Evolutionary conservation across 2,329 filamentous ascomycete species (phyloP).

Genomic region (Truncatella angustata): DNA sequence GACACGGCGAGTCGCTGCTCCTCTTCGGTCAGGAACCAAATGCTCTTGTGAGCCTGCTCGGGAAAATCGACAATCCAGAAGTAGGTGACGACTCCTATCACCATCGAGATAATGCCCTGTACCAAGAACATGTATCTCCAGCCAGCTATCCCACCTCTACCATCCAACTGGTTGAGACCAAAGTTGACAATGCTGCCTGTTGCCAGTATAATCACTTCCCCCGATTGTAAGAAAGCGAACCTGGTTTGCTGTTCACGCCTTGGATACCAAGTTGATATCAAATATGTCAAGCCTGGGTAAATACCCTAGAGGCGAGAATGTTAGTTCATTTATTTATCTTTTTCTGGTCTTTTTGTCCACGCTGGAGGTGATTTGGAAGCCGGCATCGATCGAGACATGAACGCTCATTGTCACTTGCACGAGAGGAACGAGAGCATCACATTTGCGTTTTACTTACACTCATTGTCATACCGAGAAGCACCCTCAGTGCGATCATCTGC

Average conservation of each 20-base stretch:
- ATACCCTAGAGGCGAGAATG: conserved; percentile 36
- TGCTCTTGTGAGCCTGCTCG: conserved; percentile 55
- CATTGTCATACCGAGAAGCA: conserved; percentile 65
- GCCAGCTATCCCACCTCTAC: conserved; percentile 52
- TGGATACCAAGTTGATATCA: conserved; percentile 60
- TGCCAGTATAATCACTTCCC: conserved; percentile 63
- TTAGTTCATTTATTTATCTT: no score
- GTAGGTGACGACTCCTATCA: conserved; percentile 60
- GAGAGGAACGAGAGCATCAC: not conserved
- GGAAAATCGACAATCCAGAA: conserved; percentile 73
- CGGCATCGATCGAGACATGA: no score
- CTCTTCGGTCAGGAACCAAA: conserved; percentile 53
- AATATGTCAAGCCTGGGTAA: conserved; percentile 49
- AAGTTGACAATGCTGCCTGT: conserved; percentile 68
- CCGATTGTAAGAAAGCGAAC: conserved; percentile 63
- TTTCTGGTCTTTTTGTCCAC: no score
- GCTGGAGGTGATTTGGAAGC: no score
- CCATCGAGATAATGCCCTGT: conserved; percentile 59
- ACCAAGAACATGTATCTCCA: conserved; percentile 72
- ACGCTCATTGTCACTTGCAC: no score
- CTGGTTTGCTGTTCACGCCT: conserved; percentile 64
- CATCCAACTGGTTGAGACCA: conserved; percentile 63
- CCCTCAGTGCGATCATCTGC: conserved; percentile 66
- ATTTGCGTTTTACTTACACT: not conserved
- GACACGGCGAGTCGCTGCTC: conserved; percentile 56